phyloP scores from a whole-genome alignment of 192 early-diverging fungal species.

The Funneliformis geosporum region DNA sequence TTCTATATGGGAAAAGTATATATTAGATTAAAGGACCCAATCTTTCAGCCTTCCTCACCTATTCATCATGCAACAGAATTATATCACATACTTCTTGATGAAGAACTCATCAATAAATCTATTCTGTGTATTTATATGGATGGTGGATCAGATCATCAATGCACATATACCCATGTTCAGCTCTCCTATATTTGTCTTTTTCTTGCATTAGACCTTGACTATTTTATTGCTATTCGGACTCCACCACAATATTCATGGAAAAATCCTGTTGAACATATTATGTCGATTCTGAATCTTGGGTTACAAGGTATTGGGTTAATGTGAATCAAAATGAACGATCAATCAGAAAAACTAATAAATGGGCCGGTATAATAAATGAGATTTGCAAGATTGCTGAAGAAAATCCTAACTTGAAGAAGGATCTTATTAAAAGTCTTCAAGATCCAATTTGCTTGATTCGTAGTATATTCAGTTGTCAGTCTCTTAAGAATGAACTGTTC shows the following conservation, averaged over 20 bases:
- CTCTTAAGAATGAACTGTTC: neutral
- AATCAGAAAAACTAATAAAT: slow-evolving; percentile 12
- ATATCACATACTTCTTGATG: no score
- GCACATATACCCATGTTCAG: neutral
- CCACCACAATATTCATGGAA: neutral
- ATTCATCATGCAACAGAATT: neutral
- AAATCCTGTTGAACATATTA: no score
- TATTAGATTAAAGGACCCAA: no score
- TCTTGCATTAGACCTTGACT: neutral
- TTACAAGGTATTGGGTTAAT: slow-evolving; percentile 2
- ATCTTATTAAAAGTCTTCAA: neutral
- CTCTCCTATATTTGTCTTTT: slow-evolving; percentile 6
- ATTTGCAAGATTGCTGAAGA: neutral
- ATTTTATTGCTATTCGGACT: neutral
- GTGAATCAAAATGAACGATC: neutral
- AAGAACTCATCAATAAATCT: no score
- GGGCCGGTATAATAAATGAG: no score
- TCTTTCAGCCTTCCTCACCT: no score
- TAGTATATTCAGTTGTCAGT: neutral
- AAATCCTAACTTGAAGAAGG: neutral
- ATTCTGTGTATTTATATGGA: neutral
- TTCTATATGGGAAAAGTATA: no score
- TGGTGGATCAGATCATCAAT: neutral
- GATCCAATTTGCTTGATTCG: neutral
- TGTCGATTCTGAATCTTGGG: no score